Percentiles rank a stretch among this genome's conserved stretches.
phyloP scores from a whole-genome alignment of 192 early-diverging fungal species.

The Globomyces pollinis-pini region DNA sequence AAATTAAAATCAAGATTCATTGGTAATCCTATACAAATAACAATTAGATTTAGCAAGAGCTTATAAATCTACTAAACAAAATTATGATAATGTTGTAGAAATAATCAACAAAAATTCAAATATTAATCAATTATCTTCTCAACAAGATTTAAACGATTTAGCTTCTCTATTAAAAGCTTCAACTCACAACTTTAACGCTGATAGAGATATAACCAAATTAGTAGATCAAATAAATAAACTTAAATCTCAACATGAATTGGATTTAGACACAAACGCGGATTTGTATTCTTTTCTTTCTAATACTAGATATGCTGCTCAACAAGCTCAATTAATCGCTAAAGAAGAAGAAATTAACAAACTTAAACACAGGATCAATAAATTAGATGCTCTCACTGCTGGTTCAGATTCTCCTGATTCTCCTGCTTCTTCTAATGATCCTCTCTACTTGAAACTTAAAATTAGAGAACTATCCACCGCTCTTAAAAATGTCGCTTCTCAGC shows the following conservation, averaged over 20 bases:
- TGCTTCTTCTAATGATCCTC: neutral
- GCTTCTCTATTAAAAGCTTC: slow-evolving; percentile 7
- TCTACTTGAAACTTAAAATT: neutral
- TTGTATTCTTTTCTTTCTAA: too few species aligned
- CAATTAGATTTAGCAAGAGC: slow-evolving; percentile 24
- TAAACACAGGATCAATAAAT: slow-evolving; percentile 12
- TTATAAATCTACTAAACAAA: slow-evolving; percentile 22
- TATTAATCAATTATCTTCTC: slow-evolving; percentile 14
- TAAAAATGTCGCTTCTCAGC: slow-evolving; percentile 1
- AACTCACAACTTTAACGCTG: slow-evolving; percentile 7
- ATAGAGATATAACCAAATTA: slow-evolving; percentile 23
- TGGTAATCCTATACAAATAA: slow-evolving; percentile 4
- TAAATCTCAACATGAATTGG: slow-evolving; percentile 20
- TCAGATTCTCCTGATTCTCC: neutral
- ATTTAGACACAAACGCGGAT: slow-evolving; percentile 25
- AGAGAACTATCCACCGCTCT: neutral
- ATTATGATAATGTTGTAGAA: slow-evolving; percentile 20
- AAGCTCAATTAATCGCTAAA: slow-evolving; percentile 19
- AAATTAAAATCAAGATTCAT: slow-evolving; percentile 24
- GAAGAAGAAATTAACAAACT: slow-evolving; percentile 31
- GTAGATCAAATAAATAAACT: slow-evolving; percentile 18
- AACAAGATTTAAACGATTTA: slow-evolving; percentile 16
- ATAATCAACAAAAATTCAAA: slow-evolving; percentile 18
- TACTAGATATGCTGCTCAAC: too few species aligned
- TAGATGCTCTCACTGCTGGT: neutral